Base-by-base conservation (phyloP, 306 rosid species). In the Glycine latifolia region DNA sequence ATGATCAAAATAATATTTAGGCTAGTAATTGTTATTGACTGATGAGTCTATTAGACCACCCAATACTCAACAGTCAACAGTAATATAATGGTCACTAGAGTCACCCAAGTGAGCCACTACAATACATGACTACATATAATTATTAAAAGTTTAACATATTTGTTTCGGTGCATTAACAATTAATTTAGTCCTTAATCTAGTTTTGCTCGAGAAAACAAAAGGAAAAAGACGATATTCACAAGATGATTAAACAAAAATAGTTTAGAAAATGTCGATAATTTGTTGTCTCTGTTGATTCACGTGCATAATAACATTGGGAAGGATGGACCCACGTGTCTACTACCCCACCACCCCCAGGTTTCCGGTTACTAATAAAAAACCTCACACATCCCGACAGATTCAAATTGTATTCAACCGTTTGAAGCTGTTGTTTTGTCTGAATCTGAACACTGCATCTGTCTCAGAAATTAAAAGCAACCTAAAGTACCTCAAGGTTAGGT, bases 301-400 rank as follows among this genome's bases (percentile, higher is more conserved):
- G 83, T 77, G 84, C 49, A 81, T 15, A 52, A 81, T 15, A 52
- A 85, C 14, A 63, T 48, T 79, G 81, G 61, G 33, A 69, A 75
- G 59, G 8, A 79, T 75, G 79, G 85, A 81, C 73, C 84, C 90
- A 82, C 65, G 8, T 83, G 85, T 80, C 58, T 46, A 13, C 35
- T 9, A 52, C 75, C 76, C 60, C 58, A 53, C 5, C 49, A 79
- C 80, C 31, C 31, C 31, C 67, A 41, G 73, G 31, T 68, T 55
- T 39, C 49, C 74, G 43, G 41, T 46, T 46, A 63, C 60, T 41
- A 62, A 61, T 47, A 63, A 61, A 53, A 66, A 55, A 65, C 50
- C 79, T 54, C 83, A 14, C 80, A 33, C 75, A 44, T 79, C 53
- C 43, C 84, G 53, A 67, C 67, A 79, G 44, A 79, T 84, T 84